A percentile compares a stretch with the other conserved stretches of the same genome.
These are phyloP conservation scores for Geosmithia morbida DNA, from an alignment of 2,329 filamentous ascomycete genomes.

Conservation along the genomic window DNA sequence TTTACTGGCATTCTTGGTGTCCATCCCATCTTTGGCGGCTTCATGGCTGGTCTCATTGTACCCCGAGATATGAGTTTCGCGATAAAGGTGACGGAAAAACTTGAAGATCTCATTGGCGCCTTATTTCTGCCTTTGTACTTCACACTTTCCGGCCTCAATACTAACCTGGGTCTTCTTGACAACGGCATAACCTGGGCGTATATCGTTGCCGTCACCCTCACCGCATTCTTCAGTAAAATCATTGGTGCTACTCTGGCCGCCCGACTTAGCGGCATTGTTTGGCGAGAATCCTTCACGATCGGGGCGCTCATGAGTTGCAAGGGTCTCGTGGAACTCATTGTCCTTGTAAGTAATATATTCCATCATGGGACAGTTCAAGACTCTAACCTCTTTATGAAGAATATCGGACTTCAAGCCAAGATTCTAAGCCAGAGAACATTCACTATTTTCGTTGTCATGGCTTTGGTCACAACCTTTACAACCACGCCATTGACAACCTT, in stretches of 20 bases:
- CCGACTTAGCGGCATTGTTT: conserved; percentile 60
- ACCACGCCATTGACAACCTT: conserved; percentile 64
- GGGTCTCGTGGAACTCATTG: conserved; percentile 85
- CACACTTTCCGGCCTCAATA: conserved; percentile 78
- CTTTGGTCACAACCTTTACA: conserved; percentile 68
- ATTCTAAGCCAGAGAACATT: conserved; percentile 74
- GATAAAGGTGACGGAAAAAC: conserved; percentile 83
- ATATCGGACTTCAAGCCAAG: conserved; percentile 66
- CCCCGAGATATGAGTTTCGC: conserved; percentile 83
- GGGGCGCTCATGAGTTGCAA: conserved; percentile 81
- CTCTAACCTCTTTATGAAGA: conserved; percentile 18
- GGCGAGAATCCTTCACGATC: conserved; percentile 82
- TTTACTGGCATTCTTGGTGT: conserved; percentile 85
- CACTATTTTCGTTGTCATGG: conserved; percentile 93
- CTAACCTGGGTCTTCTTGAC: conserved; percentile 72
- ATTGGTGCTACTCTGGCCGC: conserved; percentile 70
- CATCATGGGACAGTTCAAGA: neutral
- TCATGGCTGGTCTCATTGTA: conserved; percentile 77
- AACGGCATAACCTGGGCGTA: conserved; percentile 80
- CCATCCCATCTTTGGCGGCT: conserved; percentile 88
- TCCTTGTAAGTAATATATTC: conserved; percentile 46
- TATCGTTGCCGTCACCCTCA: conserved; percentile 65
- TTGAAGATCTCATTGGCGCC: conserved; percentile 77
- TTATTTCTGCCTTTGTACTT: conserved; percentile 88
- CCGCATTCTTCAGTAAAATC: conserved; percentile 79